Conservation (phyloP, 2,329 filamentous ascomycete genomes). For the Phyllosticta citriasiana region DNA sequence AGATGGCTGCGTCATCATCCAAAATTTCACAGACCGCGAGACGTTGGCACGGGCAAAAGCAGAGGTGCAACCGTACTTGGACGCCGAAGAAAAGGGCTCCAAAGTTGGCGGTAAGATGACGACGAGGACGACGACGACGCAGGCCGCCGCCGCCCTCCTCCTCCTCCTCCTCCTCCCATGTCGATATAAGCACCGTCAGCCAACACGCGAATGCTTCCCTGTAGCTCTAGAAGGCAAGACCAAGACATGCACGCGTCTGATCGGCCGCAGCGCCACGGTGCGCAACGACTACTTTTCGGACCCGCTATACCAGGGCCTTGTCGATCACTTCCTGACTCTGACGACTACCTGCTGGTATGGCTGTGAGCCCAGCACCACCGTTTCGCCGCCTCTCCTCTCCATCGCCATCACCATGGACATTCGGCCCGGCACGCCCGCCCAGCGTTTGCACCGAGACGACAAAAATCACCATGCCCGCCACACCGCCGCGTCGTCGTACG, state of each 20-base stretch:
- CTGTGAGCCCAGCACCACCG: constrained; percentile 19
- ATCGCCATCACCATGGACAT: constrained; percentile 31
- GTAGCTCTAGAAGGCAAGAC: constrained; percentile 25
- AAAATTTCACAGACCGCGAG: constrained; percentile 21
- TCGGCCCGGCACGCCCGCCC: constrained; percentile 22
- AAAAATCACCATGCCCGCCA: constrained; percentile 32
- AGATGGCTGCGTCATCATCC: constrained; percentile 26
- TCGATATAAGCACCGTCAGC: not conserved
- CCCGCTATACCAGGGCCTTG: constrained; percentile 11
- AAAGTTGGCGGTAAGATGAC: constrained; percentile 15
- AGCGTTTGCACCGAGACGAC: constrained; percentile 30
- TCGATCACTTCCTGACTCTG: constrained; percentile 27
- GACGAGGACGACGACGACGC: not conserved
- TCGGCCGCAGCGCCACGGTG: constrained; percentile 27
- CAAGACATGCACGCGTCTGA: constrained; percentile 25
- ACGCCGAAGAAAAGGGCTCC: constrained; percentile 16
- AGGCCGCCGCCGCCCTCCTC: not conserved
- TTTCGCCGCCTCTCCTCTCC: constrained; percentile 27
- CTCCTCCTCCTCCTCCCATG: not conserved
- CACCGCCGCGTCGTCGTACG: constrained; percentile 15
- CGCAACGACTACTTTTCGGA: constrained; percentile 26
- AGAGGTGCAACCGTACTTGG: constrained; percentile 21
- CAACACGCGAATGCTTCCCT: not conserved
- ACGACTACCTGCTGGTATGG: constrained; percentile 28
- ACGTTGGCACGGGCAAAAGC: constrained; percentile 19